phyloP scores from a whole-genome alignment of 768 basidiomycete genomes.

The Mycena venus region DNA sequence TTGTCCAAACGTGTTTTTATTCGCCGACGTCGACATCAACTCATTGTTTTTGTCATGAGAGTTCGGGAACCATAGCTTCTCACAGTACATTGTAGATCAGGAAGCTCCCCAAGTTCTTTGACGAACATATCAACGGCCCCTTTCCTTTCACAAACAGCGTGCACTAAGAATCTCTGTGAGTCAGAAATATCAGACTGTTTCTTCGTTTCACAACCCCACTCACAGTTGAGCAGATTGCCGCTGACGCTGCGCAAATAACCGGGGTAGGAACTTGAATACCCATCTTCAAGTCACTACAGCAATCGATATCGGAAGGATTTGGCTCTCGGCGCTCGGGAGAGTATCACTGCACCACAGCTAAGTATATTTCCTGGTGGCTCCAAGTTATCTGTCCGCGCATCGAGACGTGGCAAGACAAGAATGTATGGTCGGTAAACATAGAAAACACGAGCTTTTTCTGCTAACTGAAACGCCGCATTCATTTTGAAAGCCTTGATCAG shows the following conservation, averaged over 20 bases:
- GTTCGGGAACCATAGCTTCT: neutral
- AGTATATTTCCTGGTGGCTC: neutral
- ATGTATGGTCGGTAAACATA: constrained; percentile 15
- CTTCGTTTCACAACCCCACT: neutral
- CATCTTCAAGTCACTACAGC: constrained; percentile 4
- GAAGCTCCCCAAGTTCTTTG: neutral
- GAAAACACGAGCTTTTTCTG: neutral
- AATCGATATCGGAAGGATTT: neutral
- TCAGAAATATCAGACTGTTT: constrained; percentile 3
- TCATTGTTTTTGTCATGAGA: neutral
- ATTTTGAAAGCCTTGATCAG: neutral
- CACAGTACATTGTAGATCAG: neutral
- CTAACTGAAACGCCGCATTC: neutral
- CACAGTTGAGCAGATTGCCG: constrained; percentile 23
- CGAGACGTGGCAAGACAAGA: neutral
- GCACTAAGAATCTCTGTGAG: neutral
- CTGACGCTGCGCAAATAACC: neutral
- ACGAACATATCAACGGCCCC: neutral
- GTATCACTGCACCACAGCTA: constrained; percentile 5
- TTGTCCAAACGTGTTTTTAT: neutral
- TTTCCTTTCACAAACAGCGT: neutral
- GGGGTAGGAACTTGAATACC: neutral
- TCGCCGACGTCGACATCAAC: neutral
- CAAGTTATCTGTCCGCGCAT: neutral
- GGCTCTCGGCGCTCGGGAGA: neutral